phyloP scores from a whole-genome alignment of 768 basidiomycete species.

The Saitozyma podzolica region DNA sequence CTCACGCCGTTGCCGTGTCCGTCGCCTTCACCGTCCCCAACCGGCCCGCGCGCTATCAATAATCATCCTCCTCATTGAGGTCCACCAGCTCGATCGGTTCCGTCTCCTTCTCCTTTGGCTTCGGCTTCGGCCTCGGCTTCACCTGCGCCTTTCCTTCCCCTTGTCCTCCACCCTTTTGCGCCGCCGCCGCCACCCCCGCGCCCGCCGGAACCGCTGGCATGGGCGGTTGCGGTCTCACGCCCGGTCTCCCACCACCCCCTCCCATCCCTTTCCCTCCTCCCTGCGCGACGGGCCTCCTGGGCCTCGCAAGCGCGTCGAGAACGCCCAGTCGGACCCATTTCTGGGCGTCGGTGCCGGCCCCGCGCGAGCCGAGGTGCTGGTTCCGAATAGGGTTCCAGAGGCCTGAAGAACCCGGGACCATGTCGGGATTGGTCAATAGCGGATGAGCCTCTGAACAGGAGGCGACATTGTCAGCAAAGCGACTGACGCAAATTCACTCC shows the following conservation, averaged over 20 bases:
- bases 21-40: too few relatives aligned
- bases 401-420: constrained; percentile 32
- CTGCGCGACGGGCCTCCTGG: not conserved
- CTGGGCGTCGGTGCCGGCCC: constrained; percentile 46
- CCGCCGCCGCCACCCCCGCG: too few relatives aligned
- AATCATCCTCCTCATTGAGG: too few relatives aligned
- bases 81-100: too few relatives aligned
- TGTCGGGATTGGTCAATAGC: constrained; percentile 38
- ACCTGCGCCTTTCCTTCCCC: too few relatives aligned
- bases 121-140: too few relatives aligned
- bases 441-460: constrained; percentile 49
- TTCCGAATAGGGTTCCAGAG: constrained; percentile 34
- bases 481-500: too few relatives aligned
- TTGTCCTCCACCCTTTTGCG: too few relatives aligned
- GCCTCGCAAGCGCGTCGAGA: not conserved
- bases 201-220: too few relatives aligned
- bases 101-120: too few relatives aligned
- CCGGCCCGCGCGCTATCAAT: too few relatives aligned
- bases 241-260: constrained; percentile 39
- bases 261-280: constrained; percentile 39
- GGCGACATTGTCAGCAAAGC: not conserved
- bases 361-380: constrained; percentile 36
- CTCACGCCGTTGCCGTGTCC: too few relatives aligned
- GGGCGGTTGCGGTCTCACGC: constrained; percentile 24
- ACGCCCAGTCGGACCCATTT: constrained; percentile 20